Percentiles rank a stretch among this genome's conserved stretches.
phyloP scores from a whole-genome alignment of 2,329 filamentous ascomycete species.

The Colletotrichum salicis region DNA sequence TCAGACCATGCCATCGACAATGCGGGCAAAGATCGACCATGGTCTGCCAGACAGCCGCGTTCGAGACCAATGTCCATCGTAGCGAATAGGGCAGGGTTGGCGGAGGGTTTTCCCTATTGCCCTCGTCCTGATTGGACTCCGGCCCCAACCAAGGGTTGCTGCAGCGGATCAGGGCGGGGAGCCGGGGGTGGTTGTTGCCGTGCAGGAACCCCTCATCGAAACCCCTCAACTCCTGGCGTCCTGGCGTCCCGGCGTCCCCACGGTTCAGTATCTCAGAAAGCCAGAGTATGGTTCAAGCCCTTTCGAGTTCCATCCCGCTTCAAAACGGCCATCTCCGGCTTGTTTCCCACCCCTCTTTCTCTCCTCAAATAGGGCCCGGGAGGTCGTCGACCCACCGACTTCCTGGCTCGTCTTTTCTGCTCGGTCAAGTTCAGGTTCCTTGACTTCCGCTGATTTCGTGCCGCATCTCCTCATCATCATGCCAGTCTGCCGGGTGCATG shows the following conservation, averaged over 20 bases:
- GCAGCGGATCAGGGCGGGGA: conserved; percentile 28
- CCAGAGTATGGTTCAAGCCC: not conserved
- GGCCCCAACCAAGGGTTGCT: conserved; percentile 5
- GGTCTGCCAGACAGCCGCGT: not conserved
- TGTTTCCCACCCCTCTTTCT: conserved; percentile 22
- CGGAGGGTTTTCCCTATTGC: conserved; percentile 2
- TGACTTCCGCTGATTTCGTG: conserved; percentile 25
- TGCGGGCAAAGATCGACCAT: conserved; percentile 10
- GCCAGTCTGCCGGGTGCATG: conserved; percentile 26
- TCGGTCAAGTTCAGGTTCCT: conserved; percentile 12
- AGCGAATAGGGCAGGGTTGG: conserved; percentile 7
- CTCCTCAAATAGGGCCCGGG: not conserved
- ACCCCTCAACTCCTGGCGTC: not conserved
- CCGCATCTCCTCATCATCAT: conserved; percentile 31
- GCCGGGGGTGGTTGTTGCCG: conserved; percentile 10
- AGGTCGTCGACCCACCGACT: not conserved
- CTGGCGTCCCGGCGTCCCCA: not conserved
- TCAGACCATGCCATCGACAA: not conserved
- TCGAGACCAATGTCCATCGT: conserved; percentile 8
- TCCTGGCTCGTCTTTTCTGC: not conserved
- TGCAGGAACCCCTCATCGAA: conserved; percentile 30
- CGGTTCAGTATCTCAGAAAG: not conserved
- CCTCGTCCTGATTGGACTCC: conserved; percentile 17
- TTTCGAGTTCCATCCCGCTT: not conserved
- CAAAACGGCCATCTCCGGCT: conserved; percentile 8